A percentile compares a stretch with the other conserved stretches of the same genome.
Conservation (phyloP, 1,284 basidiomycete species). For the Chalciporus sp. region DNA sequence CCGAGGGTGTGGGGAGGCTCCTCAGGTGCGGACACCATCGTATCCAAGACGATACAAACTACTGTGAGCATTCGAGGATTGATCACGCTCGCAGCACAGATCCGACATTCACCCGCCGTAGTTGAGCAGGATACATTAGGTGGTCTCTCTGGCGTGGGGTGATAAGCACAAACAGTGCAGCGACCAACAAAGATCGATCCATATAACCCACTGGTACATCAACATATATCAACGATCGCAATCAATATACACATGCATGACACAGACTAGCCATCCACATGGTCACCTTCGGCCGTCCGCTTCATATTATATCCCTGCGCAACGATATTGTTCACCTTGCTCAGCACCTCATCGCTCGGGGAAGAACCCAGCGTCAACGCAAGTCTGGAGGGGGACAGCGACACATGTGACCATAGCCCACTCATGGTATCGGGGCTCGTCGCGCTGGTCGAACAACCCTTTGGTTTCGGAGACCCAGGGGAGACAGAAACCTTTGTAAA, state of each 20-base stretch:
- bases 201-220: no score
- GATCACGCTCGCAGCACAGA: no score
- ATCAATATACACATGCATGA: not conserved
- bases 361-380: slow-evolving; percentile 26
- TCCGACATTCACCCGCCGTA: no score
- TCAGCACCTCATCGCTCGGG: slow-evolving; percentile 25
- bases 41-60: no score
- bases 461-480: slow-evolving; percentile 14
- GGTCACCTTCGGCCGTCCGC: not conserved
- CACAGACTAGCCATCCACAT: not conserved
- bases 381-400: slow-evolving; percentile 30
- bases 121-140: no score
- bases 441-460: slow-evolving; percentile 7
- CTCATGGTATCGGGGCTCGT: slow-evolving; percentile 8
- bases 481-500: slow-evolving; percentile 2
- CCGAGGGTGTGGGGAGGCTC: no score
- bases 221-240: no score
- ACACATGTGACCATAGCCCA: slow-evolving; percentile 15
- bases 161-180: no score
- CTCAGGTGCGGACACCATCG: no score
- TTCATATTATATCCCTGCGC: slow-evolving; percentile 20
- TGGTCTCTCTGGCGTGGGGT: no score
- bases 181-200: no score
- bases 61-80: no score
- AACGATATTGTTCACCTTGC: slow-evolving; percentile 30